Evolutionary conservation across 306 rosid genomes (phyloP).

Genomic region (Coriaria nepalensis): DNA sequence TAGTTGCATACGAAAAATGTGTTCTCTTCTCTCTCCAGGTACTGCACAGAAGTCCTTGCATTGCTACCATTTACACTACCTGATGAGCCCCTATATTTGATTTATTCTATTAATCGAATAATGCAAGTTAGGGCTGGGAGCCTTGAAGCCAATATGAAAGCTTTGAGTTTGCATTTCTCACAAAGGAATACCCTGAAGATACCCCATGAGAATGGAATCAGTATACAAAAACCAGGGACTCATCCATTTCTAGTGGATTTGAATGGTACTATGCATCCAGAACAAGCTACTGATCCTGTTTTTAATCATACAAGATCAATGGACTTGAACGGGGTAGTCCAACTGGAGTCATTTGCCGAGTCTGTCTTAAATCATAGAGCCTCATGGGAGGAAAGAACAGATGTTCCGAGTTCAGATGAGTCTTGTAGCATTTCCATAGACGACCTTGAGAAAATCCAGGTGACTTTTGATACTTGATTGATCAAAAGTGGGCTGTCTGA

Average conservation of each 20-base stretch:
- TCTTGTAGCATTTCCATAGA: slow-evolving; percentile 41
- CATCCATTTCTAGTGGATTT: slow-evolving; percentile 28
- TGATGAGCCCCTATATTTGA: slow-evolving; percentile 89
- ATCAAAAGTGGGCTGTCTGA: background rate
- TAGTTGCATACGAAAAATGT: slow-evolving; percentile 14
- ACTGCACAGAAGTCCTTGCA: slow-evolving; percentile 88
- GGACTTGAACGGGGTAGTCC: slow-evolving; percentile 59
- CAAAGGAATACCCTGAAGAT: slow-evolving; percentile 29
- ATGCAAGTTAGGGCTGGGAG: slow-evolving; percentile 86
- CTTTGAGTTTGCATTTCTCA: slow-evolving; percentile 50
- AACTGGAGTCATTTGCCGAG: slow-evolving; percentile 33
- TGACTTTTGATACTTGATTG: slow-evolving; percentile 14
- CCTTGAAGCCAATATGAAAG: slow-evolving; percentile 78
- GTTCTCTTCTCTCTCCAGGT: slow-evolving; percentile 37
- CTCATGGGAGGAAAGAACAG: slow-evolving; percentile 23
- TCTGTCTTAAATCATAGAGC: slow-evolving; percentile 25
- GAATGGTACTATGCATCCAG: slow-evolving; percentile 36
- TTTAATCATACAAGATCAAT: slow-evolving; percentile 26
- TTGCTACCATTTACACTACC: slow-evolving; percentile 70
- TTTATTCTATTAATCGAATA: slow-evolving; percentile 74
- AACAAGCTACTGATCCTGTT: slow-evolving; percentile 18
- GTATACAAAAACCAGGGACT: slow-evolving; percentile 23
- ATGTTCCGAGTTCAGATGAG: slow-evolving; percentile 18
- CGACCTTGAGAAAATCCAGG: slow-evolving; percentile 72
- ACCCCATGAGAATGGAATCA: slow-evolving; percentile 46